Evolutionary conservation across 768 basidiomycete genomes (phyloP).

Genomic region (Rhodotorula sphaerocarpa): DNA sequence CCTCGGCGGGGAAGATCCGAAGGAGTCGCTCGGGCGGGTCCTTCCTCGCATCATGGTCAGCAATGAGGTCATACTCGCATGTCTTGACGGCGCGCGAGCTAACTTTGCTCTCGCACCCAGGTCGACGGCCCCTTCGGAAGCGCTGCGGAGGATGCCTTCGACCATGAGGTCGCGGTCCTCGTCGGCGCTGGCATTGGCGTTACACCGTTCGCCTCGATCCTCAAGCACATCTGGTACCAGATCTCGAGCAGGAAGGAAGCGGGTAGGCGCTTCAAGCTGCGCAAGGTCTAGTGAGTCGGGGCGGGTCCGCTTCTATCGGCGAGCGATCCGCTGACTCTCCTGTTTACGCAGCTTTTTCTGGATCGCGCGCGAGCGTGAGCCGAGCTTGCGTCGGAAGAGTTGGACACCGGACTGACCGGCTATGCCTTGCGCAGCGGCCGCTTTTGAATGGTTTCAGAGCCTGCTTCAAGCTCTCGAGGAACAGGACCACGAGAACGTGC

Average conservation of each 20-base stretch:
- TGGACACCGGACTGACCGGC: too few relatives aligned
- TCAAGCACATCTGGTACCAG: constrained; percentile 62
- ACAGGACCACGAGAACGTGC: constrained; percentile 64
- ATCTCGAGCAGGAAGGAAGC: constrained; percentile 47
- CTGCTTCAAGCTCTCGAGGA: constrained; percentile 87
- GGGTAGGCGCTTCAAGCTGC: constrained; percentile 64
- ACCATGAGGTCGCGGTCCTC: constrained; percentile 28
- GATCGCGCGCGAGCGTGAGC: constrained; percentile 35
- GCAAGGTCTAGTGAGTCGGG: constrained; percentile 53
- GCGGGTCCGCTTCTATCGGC: background rate
- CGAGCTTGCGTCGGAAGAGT: too few relatives aligned
- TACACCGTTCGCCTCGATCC: constrained; percentile 80
- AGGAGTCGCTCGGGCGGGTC: constrained; percentile 59
- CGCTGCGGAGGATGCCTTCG: constrained; percentile 56
- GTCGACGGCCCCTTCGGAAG: constrained; percentile 89
- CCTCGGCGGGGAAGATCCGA: constrained; percentile 53
- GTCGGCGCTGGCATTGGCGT: constrained; percentile 87
- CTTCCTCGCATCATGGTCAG: constrained; percentile 76
- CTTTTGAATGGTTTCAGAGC: constrained; percentile 62
- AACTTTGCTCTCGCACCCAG: background rate
- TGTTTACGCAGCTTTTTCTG: constrained; percentile 30
- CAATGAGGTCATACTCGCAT: background rate
- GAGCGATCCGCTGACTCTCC: background rate
- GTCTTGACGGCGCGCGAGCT: background rate
- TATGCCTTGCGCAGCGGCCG: background rate